These are phyloP conservation scores for Ambispora gerdemannii DNA, from an alignment of 192 early-diverging fungal genomes.

Conservation along the genomic window DNA sequence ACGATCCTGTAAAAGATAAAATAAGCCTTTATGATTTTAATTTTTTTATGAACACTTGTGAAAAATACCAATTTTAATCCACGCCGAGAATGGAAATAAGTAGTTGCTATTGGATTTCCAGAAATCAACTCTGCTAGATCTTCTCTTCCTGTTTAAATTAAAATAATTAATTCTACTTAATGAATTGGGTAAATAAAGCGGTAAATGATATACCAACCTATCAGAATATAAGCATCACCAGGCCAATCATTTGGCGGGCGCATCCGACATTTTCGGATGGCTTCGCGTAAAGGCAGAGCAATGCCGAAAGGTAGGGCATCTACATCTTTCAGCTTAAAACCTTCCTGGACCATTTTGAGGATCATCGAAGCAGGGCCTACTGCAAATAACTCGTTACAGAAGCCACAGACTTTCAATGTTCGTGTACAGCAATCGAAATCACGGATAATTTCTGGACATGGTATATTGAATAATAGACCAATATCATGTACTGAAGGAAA, in stretches of 20 bases:
- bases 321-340: slow-evolving; percentile 38
- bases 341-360: slow-evolving; percentile 34
- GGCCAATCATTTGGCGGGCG: slow-evolving; percentile 44
- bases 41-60: background rate
- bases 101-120: slow-evolving; percentile 10
- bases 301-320: slow-evolving; percentile 56
- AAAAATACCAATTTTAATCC: slow-evolving; percentile 3
- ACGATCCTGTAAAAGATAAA: background rate
- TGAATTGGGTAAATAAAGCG: background rate
- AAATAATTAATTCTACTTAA: slow-evolving; percentile 30
- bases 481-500: slow-evolving; percentile 33
- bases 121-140: slow-evolving; percentile 24
- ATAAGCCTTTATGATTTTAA: background rate
- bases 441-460: background rate
- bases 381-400: slow-evolving; percentile 32
- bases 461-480: slow-evolving; percentile 28
- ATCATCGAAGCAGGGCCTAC: slow-evolving; percentile 41
- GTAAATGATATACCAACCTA: slow-evolving; percentile 42
- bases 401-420: slow-evolving; percentile 20
- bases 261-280: slow-evolving; percentile 48
- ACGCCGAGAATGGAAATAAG: slow-evolving; percentile 24
- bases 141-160: slow-evolving; percentile 32
- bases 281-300: slow-evolving; percentile 49
- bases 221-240: slow-evolving; percentile 44
- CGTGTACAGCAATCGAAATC: slow-evolving; percentile 25